phyloP scores from a whole-genome alignment of 148 eudicot species.

The Selenicereus undatus region DNA sequence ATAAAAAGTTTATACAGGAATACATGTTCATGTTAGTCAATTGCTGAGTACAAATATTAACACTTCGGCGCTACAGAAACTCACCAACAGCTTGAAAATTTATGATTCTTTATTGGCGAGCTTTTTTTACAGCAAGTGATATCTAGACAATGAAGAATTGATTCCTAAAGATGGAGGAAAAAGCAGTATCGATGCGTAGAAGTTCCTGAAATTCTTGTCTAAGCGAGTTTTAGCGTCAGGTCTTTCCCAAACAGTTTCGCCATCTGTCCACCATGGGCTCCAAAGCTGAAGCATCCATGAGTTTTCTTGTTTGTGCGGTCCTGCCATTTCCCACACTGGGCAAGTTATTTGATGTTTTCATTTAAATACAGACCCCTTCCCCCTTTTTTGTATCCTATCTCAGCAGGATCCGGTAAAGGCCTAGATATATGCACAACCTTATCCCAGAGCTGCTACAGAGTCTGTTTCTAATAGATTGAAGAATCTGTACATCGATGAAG shows the following conservation, averaged over 20 bases:
- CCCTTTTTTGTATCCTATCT: background rate
- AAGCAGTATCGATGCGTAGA: conserved; percentile 7
- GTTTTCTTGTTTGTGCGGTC: conserved; percentile 44
- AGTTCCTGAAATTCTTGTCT: conserved; percentile 10
- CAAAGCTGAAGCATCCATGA: conserved; percentile 52
- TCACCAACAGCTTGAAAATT: conserved; percentile 10
- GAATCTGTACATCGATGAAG: background rate
- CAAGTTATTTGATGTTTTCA: conserved; percentile 9
- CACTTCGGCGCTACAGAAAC: background rate
- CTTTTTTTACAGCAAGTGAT: conserved; percentile 6
- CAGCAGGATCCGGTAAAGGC: background rate
- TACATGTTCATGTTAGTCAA: background rate
- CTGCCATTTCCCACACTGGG: conserved; percentile 39
- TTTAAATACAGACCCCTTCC: background rate
- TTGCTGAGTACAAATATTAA: background rate
- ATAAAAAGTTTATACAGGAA: background rate
- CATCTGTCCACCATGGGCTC: conserved; percentile 29
- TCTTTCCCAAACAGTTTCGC: conserved; percentile 32
- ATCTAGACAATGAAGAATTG: conserved; percentile 9
- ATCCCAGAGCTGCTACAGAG: background rate
- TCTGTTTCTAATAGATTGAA: background rate
- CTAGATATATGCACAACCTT: background rate
- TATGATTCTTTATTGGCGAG: conserved; percentile 2
- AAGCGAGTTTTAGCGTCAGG: conserved; percentile 26
- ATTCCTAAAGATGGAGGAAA: conserved; percentile 6